phyloP scores from a whole-genome alignment of 2,329 filamentous ascomycete species.

The Penicillium glabrum region DNA sequence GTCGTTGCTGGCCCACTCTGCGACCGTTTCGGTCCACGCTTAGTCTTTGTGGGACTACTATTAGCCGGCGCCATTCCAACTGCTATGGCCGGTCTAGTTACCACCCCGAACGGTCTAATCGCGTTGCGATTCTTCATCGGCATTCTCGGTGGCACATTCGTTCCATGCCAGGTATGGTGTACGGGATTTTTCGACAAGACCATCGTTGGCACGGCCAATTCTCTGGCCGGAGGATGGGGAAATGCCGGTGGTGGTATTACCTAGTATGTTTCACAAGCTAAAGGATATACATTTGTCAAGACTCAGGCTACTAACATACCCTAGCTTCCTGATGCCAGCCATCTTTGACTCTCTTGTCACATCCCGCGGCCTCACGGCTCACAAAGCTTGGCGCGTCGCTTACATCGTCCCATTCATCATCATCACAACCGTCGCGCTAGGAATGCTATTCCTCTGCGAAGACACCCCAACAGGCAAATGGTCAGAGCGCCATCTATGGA shows the following conservation, averaged over 20 bases:
- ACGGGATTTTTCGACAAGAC: constrained; percentile 94
- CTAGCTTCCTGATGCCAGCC: constrained; percentile 82
- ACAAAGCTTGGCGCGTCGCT: constrained; percentile 78
- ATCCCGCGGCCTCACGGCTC: constrained; percentile 58
- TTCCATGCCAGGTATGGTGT: constrained; percentile 81
- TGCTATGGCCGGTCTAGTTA: constrained; percentile 75
- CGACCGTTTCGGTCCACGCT: constrained; percentile 77
- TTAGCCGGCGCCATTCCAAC: constrained; percentile 77
- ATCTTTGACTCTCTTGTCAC: constrained; percentile 75
- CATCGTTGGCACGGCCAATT: constrained; percentile 84
- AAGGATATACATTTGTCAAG: background rate
- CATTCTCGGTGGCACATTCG: constrained; percentile 45
- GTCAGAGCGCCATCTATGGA: constrained; percentile 66
- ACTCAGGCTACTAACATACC: background rate
- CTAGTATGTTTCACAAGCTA: constrained; percentile 50
- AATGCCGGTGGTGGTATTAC: constrained; percentile 89
- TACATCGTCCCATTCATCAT: constrained; percentile 83
- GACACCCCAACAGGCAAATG: constrained; percentile 83
- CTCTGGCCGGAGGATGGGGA: constrained; percentile 78
- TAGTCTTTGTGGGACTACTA: constrained; percentile 76
- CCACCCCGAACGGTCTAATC: constrained; percentile 56
- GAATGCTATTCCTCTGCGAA: constrained; percentile 70
- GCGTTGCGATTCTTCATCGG: constrained; percentile 46
- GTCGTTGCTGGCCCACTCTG: constrained; percentile 79
- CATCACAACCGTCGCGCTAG: constrained; percentile 64